Evolutionary conservation across 164 flowering plant species (phyloP), one percentile per base, ranked within the genome.

Genomic region (Platanus orientalis): DNA sequence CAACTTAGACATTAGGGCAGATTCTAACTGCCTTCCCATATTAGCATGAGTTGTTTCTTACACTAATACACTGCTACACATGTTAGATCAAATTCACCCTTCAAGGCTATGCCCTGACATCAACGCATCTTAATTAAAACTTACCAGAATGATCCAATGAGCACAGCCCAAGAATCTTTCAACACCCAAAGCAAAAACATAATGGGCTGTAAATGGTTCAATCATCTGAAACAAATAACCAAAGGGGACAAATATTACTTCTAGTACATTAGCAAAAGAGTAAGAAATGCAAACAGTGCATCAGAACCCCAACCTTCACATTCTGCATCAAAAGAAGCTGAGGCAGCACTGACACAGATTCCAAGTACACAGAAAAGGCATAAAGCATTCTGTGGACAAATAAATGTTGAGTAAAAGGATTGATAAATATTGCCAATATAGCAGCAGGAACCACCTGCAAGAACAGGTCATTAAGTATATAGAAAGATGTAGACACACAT

Each of bases 131-230:
- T 57, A 42, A 1, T 6, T 54, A 0, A 30, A 2, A 39, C 76
- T 14, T 12, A 80, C 84, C 83, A 60, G 72, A 64, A 84, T 60
- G 32, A 81, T 70, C 87, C 98, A 92, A 67, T 86, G 85, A 58
- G 93, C 93, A 25, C 80, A 88, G 23, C 84, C 78, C 48, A 92
- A 71, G 67, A 92, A 88, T 75, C 98, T 81, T 21, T 96, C 79
- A 55, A 90, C 64, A 7, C 98, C 98, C 69, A 90, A 48, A n/a
- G 98, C 98, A 75, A 92, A 92, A 32, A 90, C 92, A 58, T 90
- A 92, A 74, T 86, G 93, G 6, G 82, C 88, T 2, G 98, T 90
- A 66, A 88, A 88, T 39, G 98, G 92, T 74, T 92, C 98, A 40
- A 92, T 78, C 86, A 88, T 88, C 98, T 89, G 84, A 36, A 68